Evolutionary conservation across 768 basidiomycete genomes (phyloP), one percentile per base, ranked within the genome.

Genomic region (Suillus hirtellus): DNA sequence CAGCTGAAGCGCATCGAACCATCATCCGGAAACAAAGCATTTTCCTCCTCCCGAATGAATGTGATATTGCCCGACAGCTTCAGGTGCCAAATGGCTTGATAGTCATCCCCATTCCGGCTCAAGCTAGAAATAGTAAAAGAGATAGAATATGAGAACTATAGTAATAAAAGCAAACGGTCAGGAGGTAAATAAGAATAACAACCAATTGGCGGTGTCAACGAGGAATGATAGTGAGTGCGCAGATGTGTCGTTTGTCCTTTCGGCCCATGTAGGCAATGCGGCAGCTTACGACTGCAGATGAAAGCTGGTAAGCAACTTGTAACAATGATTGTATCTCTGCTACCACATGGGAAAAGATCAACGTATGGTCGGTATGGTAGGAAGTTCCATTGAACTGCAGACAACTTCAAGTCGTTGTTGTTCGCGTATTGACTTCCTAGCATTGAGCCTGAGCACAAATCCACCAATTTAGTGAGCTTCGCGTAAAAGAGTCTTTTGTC

Each of bases 321-420:
- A 10, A 56, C 4, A 56, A 38, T 0, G 24, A 27, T 11, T 2
- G 40, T 24, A 56, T 56, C 19, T 53, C 34, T 53, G 34, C 17
- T 31, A 11, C 8, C 15, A 40, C 35, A 17, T 7, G 31, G 9
- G 9, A 21, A 56, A 24, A 14, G 8, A 27, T 56, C 24, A 66
- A 31, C 7, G 27, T 60, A 70, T 66, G 10, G 63, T 67, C 8
- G 70, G 44, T 10, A 71, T 59, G 2, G 71, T 68, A 21, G 71
- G 69, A 8, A 72, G 56, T 21, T 72, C 64, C 58, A 67, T 55
- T 1, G 60, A 37, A 47, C 59, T 40, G 4, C 27, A 54, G 2
- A 3, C 7, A 12, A 55, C 14, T 34, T 47, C 11, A 5, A 50
- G 10, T 34, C 40, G 56, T 42, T 59, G 63, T 44, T 56, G 63